Evolutionary conservation across 768 basidiomycete genomes (phyloP), one percentile per base, ranked within the genome.

Genomic region (Tulasnella sp.): DNA sequence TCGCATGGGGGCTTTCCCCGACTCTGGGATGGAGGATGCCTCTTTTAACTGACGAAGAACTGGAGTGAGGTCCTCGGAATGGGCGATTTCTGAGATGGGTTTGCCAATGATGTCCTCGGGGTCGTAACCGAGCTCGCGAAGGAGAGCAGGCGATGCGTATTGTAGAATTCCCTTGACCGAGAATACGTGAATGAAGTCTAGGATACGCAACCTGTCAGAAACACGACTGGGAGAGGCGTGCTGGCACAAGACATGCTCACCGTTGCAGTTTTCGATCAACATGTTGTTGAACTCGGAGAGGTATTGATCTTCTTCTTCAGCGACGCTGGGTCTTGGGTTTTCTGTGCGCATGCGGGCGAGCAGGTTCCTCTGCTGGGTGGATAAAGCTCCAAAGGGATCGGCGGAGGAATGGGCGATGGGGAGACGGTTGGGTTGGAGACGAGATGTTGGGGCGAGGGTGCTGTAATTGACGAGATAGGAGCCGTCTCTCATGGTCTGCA

Each of bases 1-100:
- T 37, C 69, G 29, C 26, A 79, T 67, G 15, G 51, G 81, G 37
- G 79, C 72, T 79, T 78, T 42, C 46, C 44, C 70, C 39, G 67
- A 29, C 26, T 72, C 77, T 16, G 37, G 29, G 37, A 57, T 35
- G 18, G 79, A 32, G 20, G 79, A 79, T 4, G 79, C 57, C 80
- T 94, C 93, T 82, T 98, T 98, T 81, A 98, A 87, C 85, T 97
- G 95, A 67, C 96, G 89, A 89, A 93, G 93, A 80, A 96, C 89
- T 0, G 94, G 94, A 13, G 97, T 92, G 46, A 96, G 88, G 83
- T 99, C 97, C 72, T 93, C 92, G 0, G 92, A 92, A 83, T 97
- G 95, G 79, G 94, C 94, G 79, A 94, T 88, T 82, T 96, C 94
- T 15, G 90, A 86, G 74, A 99, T 87, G 11, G 89, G 88, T 81